Conservation (phyloP, 2,329 filamentous ascomycete species). For the Verticillium dahliae region DNA sequence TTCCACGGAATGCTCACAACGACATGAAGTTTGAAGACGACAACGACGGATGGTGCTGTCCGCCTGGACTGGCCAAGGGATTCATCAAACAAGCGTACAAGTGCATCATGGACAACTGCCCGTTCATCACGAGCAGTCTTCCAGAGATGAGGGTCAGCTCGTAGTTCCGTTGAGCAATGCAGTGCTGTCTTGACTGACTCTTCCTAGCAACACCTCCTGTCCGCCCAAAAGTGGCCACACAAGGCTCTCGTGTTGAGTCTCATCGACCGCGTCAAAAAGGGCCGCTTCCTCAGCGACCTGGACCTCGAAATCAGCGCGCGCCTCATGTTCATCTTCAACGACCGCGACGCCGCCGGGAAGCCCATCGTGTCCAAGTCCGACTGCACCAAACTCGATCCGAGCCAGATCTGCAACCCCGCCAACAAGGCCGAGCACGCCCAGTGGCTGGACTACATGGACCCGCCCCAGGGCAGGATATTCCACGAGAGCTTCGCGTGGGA, state of each 20-base stretch:
- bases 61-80: conserved; percentile 1
- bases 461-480: conserved; percentile 1
- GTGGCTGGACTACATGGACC: conserved; percentile 9
- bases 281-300: conserved; percentile 6
- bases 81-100: background rate
- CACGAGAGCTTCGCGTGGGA: background rate
- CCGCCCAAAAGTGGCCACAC: background rate
- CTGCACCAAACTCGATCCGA: conserved; percentile 5
- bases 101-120: conserved; percentile 1
- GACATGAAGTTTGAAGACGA: background rate
- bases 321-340: conserved; percentile 12
- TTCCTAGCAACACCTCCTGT: background rate
- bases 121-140: background rate
- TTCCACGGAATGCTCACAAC: background rate
- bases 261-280: conserved; percentile 4
- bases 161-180: background rate
- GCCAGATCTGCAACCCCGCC: conserved; percentile 8
- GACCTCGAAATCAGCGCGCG: conserved; percentile 8
- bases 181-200: background rate
- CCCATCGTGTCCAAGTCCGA: conserved; percentile 8
- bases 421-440: conserved; percentile 8
- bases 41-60: conserved; percentile 7
- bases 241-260: background rate
- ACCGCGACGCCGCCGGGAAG: conserved; percentile 8
- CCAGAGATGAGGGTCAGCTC: background rate